Base-by-base conservation (phyloP, 805 yeast genomes). In the Candida germanica region DNA sequence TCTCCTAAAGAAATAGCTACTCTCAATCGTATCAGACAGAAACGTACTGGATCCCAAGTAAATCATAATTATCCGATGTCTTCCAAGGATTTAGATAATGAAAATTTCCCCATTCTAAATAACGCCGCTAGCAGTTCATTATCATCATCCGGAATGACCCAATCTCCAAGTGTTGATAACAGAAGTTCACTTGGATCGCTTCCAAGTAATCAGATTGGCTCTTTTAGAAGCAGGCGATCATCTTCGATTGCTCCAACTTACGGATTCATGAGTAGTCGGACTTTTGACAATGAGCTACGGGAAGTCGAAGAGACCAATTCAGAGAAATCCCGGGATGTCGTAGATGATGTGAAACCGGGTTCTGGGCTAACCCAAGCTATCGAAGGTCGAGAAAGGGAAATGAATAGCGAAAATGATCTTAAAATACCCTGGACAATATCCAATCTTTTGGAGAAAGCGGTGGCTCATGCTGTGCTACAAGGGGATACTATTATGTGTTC, bases 401-500 rank as follows among this genome's bases (percentile, higher is more conserved):
- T 10, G 8, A 33, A 37, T 11, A 24, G 46, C 34, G 38, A 48
- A 42, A 25, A 42, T 21, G 6, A 20, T 20, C 11, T 38, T 23
- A 31, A 29, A 17, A 45, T 44, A 20, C 87, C 89, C 0, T 84
- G 88, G 84, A 63, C 68, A 12, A 73, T 83, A 2, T 58, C 64
- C 6, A 59, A 54, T 31, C 53, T 84, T 38, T 61, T 84, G 8
- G 49, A 59, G 31, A 64, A 75, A 44, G 76, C 79, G 0, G 56
- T 77, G n/a, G 69, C 69, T 15, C 80, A 74, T 56, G 73, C 82
- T 28, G 53, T 73, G 4, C 55, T 56, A 6, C 83, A 80, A 45
- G 91, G 91, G 1, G 87, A 84, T 51, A 49, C 80, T 12, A 61
- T 80, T 10, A 63, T 79, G 69, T 68, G 81, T 42, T 71, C 83